Evolutionary conservation across 371 early-diverging fungal genomes (phyloP).

Genomic region (Entomophthora muscae): DNA sequence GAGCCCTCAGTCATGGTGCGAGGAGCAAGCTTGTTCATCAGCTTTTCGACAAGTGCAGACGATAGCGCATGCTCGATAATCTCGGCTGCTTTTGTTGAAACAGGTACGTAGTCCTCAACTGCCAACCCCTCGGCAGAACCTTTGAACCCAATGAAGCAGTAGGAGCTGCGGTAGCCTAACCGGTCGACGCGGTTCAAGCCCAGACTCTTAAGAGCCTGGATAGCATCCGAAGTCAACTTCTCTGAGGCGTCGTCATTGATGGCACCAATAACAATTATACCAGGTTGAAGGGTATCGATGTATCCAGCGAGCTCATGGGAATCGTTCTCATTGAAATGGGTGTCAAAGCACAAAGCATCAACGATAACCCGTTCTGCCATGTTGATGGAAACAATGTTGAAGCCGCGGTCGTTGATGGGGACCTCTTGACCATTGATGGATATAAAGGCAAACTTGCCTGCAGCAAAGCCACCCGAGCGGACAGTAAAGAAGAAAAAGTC

Average conservation of each 20-base stretch:
- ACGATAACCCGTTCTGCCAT: slow-evolving; percentile 40
- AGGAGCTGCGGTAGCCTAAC: slow-evolving; percentile 55
- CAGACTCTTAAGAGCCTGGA: slow-evolving; percentile 29
- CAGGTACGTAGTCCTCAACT: background rate
- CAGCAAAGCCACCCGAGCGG: slow-evolving; percentile 54
- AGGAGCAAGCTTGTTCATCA: slow-evolving; percentile 17
- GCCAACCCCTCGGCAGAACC: slow-evolving; percentile 14
- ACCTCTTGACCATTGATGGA: slow-evolving; percentile 38
- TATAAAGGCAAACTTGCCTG: slow-evolving; percentile 55
- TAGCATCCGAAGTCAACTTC: slow-evolving; percentile 35
- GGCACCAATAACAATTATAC: slow-evolving; percentile 42
- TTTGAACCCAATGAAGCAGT: slow-evolving; percentile 60
- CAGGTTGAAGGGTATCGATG: slow-evolving; percentile 36
- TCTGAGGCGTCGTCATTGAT: slow-evolving; percentile 56
- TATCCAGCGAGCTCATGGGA: slow-evolving; percentile 44
- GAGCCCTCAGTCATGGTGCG: slow-evolving; percentile 34
- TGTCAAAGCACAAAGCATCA: slow-evolving; percentile 56
- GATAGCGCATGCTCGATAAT: slow-evolving; percentile 17
- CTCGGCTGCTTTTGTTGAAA: slow-evolving; percentile 18
- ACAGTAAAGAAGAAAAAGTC: slow-evolving; percentile 22
- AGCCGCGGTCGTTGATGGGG: slow-evolving; percentile 45
- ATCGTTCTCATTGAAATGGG: slow-evolving; percentile 49
- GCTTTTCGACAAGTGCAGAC: slow-evolving; percentile 14
- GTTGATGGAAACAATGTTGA: slow-evolving; percentile 55
- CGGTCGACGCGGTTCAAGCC: slow-evolving; percentile 37